Conservation (phyloP, 2,329 filamentous ascomycete species). For the Leptographium lundbergii region DNA sequence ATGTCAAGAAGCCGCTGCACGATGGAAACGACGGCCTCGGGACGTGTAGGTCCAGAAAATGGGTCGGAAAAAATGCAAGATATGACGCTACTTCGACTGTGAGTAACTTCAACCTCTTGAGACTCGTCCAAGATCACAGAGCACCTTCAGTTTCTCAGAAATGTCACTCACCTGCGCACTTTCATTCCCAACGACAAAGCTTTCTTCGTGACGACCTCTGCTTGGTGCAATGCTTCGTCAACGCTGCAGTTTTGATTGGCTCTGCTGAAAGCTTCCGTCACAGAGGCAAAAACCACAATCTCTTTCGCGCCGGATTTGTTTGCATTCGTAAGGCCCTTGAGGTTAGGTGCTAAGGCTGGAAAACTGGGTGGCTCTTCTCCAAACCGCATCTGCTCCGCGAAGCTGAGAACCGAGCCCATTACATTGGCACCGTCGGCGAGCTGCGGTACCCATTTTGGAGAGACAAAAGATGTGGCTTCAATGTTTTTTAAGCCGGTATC, state of each 20-base stretch:
- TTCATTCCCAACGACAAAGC: neutral
- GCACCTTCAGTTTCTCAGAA: neutral
- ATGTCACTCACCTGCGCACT: neutral
- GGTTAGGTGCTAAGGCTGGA: neutral
- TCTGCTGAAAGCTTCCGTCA: constrained; percentile 66
- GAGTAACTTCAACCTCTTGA: neutral
- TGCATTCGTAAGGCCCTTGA: constrained; percentile 48
- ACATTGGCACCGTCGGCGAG: neutral
- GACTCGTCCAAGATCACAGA: neutral
- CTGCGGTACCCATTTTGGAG: constrained; percentile 75
- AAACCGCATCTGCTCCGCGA: neutral
- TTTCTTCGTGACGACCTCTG: neutral
- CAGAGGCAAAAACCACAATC: constrained; percentile 48
- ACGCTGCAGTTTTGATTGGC: constrained; percentile 62
- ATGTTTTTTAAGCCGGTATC: constrained; percentile 58
- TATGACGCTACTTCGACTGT: neutral
- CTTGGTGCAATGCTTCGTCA: neutral
- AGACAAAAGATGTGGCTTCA: constrained; percentile 70
- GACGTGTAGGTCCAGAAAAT: neutral
- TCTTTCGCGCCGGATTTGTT: constrained; percentile 25
- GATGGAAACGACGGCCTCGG: neutral
- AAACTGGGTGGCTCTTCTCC: neutral
- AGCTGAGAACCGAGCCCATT: neutral
- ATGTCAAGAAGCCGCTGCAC: neutral
- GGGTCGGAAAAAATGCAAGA: constrained; percentile 2